A percentile compares a stretch with the other conserved stretches of the same genome.
phyloP scores from a whole-genome alignment of 495 filamentous ascomycete genomes.

The Talaromyces stipitatus region DNA sequence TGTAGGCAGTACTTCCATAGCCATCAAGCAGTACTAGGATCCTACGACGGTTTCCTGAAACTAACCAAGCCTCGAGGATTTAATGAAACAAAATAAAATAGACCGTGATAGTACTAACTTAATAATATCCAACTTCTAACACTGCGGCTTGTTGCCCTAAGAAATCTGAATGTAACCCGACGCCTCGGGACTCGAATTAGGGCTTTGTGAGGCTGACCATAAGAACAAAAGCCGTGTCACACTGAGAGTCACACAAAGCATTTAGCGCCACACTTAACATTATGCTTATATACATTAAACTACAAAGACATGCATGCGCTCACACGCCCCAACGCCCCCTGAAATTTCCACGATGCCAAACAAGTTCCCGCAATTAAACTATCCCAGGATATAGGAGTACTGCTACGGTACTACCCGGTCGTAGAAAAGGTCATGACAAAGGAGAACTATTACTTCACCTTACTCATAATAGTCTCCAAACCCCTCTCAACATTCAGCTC shows the following conservation, averaged over 20 bases:
- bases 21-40: too few relatives aligned
- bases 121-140: background rate
- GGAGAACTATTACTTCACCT: slow-evolving; percentile 52
- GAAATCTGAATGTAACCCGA: background rate
- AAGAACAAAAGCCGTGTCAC: background rate
- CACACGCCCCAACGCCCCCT: background rate
- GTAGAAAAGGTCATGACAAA: background rate
- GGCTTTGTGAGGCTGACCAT: background rate
- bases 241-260: background rate
- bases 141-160: background rate
- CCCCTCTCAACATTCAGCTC: slow-evolving; percentile 74
- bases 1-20: too few relatives aligned
- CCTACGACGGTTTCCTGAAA: background rate
- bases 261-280: background rate
- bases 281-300: slow-evolving; percentile 2
- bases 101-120: background rate
- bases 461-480: slow-evolving; percentile 82
- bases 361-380: background rate
- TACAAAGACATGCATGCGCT: background rate
- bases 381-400: background rate
- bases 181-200: background rate
- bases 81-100: background rate
- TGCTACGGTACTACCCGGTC: background rate
- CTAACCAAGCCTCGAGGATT: background rate
- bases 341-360: background rate